Conservation (phyloP, 164 flowering plant species). For the Kalanchoe fedtschenkoi region DNA sequence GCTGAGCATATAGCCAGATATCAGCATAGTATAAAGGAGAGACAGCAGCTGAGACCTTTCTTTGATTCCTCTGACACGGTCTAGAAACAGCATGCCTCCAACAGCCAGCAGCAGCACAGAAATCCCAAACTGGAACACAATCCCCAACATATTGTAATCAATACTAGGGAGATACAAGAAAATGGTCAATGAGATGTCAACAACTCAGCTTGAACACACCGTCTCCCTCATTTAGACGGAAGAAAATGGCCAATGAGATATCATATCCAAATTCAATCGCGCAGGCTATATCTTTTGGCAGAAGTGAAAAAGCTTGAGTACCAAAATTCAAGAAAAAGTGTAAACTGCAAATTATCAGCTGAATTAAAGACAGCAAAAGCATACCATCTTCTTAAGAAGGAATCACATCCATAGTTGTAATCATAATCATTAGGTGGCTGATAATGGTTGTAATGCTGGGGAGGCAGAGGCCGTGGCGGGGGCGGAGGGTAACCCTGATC, state of each 20-base stretch:
- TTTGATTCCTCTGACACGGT: not conserved
- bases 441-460: constrained; percentile 10
- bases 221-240: no score
- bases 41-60: not conserved
- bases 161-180: not conserved
- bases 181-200: no score
- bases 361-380: not conserved
- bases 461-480: constrained; percentile 16
- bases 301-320: not conserved
- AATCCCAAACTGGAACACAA: not conserved
- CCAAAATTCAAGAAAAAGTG: not conserved
- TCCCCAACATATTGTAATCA: not conserved
- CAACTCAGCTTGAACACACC: no score
- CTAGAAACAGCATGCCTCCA: constrained; percentile 5
- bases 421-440: constrained; percentile 5
- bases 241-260: no score
- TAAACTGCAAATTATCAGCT: not conserved
- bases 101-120: constrained; percentile 9
- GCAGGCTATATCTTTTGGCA: not conserved
- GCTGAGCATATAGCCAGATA: not conserved
- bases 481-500: constrained; percentile 23
- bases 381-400: constrained; percentile 29
- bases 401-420: constrained; percentile 15
- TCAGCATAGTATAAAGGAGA: not conserved
- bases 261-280: no score